Evolutionary conservation across 1,284 basidiomycete genomes (phyloP).

Genomic region (Apiotrichum mycotoxinovorans): DNA sequence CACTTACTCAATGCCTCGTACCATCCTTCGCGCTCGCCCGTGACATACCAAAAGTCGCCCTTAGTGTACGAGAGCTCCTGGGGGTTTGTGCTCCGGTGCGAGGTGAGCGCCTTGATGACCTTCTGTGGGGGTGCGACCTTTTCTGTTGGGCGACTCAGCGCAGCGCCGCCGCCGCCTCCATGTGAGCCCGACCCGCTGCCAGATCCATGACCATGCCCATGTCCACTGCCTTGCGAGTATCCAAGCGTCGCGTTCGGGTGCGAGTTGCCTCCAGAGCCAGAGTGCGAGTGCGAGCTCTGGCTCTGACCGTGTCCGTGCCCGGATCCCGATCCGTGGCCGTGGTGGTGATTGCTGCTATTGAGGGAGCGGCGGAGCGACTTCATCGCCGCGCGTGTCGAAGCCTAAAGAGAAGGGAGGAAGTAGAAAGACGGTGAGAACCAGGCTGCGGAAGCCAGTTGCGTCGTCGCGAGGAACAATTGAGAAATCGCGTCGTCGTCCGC

Average conservation of each 20-base stretch:
- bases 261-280: constrained; percentile 44
- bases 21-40: constrained; percentile 65
- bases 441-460: background rate
- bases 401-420: background rate
- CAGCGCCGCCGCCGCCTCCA: constrained; percentile 51
- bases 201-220: background rate
- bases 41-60: constrained; percentile 97
- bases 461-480: no score
- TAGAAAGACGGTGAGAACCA: background rate
- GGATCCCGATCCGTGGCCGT: constrained; percentile 11
- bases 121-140: constrained; percentile 84
- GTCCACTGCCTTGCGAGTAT: background rate
- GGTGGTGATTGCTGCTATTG: constrained; percentile 55
- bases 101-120: constrained; percentile 80
- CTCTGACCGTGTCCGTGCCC: constrained; percentile 1
- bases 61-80: constrained; percentile 86
- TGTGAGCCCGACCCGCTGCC: constrained; percentile 16
- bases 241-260: constrained; percentile 23
- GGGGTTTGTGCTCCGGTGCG: constrained; percentile 69
- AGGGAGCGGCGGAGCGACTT: constrained; percentile 82
- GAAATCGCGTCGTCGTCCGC: no score
- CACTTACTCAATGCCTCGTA: constrained; percentile 73
- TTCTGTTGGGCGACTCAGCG: constrained; percentile 62
- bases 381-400: constrained; percentile 54
- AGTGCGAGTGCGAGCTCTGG: constrained; percentile 4